A percentile compares a stretch with the other conserved stretches of the same genome.
phyloP scores from a whole-genome alignment of 2,329 filamentous ascomycete genomes.

The Trichoderma sp. region DNA sequence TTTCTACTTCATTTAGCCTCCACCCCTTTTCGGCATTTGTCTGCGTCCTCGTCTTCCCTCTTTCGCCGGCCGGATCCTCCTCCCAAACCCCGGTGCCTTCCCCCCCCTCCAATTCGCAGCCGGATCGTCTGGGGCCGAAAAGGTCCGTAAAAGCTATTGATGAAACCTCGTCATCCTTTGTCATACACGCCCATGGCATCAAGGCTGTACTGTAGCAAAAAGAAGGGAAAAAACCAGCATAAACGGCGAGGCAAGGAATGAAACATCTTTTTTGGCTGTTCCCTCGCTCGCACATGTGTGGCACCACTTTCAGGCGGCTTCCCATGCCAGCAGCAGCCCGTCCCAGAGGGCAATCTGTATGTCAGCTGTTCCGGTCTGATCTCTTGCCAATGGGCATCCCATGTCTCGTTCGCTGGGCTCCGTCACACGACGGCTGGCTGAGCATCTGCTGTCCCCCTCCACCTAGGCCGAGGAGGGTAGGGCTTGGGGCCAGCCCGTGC shows the following conservation, averaged over 20 bases:
- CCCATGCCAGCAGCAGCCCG: constrained; percentile 1
- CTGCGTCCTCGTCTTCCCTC: neutral
- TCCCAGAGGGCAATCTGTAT: neutral
- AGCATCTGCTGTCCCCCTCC: constrained; percentile 14
- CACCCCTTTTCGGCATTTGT: neutral
- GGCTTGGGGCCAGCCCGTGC: constrained; percentile 12
- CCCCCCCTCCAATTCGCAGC: neutral
- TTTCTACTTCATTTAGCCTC: neutral
- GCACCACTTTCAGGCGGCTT: neutral
- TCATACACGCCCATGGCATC: constrained; percentile 3
- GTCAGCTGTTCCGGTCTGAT: constrained; percentile 14
- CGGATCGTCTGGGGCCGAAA: neutral
- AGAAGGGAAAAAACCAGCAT: no score
- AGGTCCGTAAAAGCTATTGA: neutral
- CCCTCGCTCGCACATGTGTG: neutral
- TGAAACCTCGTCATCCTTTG: constrained; percentile 13
- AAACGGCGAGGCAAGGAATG: neutral
- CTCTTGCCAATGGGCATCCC: neutral
- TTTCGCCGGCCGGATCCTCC: neutral
- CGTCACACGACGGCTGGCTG: constrained; percentile 19
- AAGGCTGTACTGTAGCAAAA: neutral
- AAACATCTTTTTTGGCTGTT: neutral
- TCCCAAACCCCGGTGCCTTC: neutral
- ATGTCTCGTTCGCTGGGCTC: neutral
- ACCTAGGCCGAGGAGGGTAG: neutral